Evolutionary conservation across 345 rosid genomes (phyloP), one percentile per base, ranked within the genome.

Genomic region (Aethionema arabicum): DNA sequence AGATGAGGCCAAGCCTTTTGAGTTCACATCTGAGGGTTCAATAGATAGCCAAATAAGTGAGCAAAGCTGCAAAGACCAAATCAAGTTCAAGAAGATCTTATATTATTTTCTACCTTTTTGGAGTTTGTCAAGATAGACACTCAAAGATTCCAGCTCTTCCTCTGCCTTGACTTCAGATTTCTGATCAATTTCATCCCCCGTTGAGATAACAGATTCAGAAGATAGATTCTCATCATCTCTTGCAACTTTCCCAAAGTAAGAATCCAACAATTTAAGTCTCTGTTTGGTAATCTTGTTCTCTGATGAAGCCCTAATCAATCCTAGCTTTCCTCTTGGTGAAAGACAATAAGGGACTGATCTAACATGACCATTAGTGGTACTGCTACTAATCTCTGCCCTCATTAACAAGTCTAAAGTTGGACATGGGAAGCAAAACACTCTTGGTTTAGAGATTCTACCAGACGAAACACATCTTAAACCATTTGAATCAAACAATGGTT

Each of bases 221-320:
- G 52, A 14, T 8, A 56, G 56, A 50, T 72, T 29, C 33, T 70
- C 66, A 68, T 74, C 58, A 31, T 60, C 72, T 11, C 52, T 58
- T 27, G 63, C 65, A 43, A 82, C 76, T 63, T 88, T 86, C 48
- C 76, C 74, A 32, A 88, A 85, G 79, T 91, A 91, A 44, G 91
- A 79, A 70, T 91, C 84, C 52, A 91, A 80, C 44, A 68, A 64
- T 52, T 77, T 72, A 52, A 88, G 59, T 35, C 82, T 84, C 49
- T 62, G 52, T 45, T 76, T 74, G 13, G 51, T 74, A 32, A 48
- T 5, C 61, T 68, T 58, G 9, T 63, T 51, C 61, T 68, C 72
- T 7, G 76, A 70, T 30, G 82, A 67, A 48, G 52, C 67, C 33
- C 67, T 62, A 11, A 66, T 67, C 37, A 43, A 31, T 15, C 61